A percentile compares a stretch with the other conserved stretches of the same genome.
Evolutionary conservation across 2,329 filamentous ascomycete species (phyloP).

Genomic region (Grosmannia penicillata): DNA sequence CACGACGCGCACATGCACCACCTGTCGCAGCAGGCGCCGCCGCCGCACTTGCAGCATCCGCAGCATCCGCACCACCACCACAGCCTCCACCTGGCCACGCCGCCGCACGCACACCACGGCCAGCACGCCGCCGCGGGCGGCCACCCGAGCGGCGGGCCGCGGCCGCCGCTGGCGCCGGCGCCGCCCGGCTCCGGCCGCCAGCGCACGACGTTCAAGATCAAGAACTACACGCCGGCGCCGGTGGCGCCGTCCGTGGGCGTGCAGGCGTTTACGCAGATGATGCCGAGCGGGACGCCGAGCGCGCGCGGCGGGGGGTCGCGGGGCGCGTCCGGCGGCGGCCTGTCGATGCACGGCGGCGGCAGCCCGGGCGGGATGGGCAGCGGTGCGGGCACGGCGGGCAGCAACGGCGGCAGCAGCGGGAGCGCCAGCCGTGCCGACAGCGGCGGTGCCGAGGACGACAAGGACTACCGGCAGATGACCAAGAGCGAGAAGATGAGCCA

Average conservation of each 20-base stretch:
- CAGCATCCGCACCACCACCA: not conserved
- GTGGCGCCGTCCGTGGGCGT: conserved; percentile 7
- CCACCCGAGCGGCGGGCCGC: conserved; percentile 1
- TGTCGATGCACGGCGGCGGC: not conserved
- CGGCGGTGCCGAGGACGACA: conserved; percentile 24
- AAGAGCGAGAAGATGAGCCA: conserved; percentile 54
- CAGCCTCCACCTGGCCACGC: no score
- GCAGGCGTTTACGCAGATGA: conserved; percentile 11
- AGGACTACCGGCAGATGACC: conserved; percentile 46
- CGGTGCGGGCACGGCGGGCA: not conserved
- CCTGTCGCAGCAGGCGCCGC: no score
- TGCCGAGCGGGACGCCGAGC: no score
- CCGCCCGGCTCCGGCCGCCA: conserved; percentile 8
- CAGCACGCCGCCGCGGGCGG: not conserved
- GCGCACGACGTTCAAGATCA: conserved; percentile 19
- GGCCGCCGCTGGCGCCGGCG: conserved; percentile 3
- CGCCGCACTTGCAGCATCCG: no score
- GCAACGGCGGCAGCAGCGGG: not conserved
- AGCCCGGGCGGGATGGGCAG: not conserved
- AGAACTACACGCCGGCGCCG: conserved; percentile 15
- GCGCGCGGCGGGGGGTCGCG: not conserved
- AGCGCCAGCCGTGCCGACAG: conserved; percentile 16
- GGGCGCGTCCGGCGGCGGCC: not conserved
- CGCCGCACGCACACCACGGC: no score
- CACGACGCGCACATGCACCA: no score